These are phyloP conservation scores for Linnemannia exigua DNA, from an alignment of 192 early-diverging fungal genomes.

Conservation along the genomic window DNA sequence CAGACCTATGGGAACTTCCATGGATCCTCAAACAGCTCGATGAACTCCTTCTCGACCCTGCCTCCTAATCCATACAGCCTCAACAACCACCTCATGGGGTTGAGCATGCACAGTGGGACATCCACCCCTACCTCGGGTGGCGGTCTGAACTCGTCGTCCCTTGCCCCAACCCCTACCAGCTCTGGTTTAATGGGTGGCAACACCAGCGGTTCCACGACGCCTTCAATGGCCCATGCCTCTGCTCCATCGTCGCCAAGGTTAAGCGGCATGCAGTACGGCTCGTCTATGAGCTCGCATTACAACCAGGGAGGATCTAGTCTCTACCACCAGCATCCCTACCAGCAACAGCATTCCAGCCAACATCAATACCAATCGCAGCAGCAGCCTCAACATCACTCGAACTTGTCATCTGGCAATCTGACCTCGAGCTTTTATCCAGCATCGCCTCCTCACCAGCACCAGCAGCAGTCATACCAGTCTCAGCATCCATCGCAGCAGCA, in stretches of 20 bases:
- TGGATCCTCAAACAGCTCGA: constrained; percentile 18
- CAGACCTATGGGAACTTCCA: constrained; percentile 25
- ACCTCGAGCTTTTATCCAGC: constrained; percentile 44
- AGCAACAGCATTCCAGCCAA: constrained; percentile 25
- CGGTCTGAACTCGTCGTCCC: constrained; percentile 16
- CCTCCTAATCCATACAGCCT: constrained; percentile 45
- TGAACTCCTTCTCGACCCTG: constrained; percentile 36
- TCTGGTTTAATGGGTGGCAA: constrained; percentile 29
- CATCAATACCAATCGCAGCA: constrained; percentile 27
- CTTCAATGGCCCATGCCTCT: constrained; percentile 35
- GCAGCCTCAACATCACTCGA: constrained; percentile 6
- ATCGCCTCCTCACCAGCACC: constrained; percentile 41
- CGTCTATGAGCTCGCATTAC: constrained; percentile 34
- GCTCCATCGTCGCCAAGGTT: constrained; percentile 47
- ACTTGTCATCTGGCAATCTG: constrained; percentile 25
- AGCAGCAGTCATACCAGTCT: constrained; percentile 29
- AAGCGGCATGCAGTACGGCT: constrained; percentile 33
- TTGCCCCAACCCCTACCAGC: constrained; percentile 3
- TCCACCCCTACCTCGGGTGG: constrained; percentile 14
- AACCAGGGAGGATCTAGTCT: constrained; percentile 25
- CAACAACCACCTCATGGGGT: constrained; percentile 42
- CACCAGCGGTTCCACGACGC: constrained; percentile 50
- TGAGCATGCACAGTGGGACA: constrained; percentile 36
- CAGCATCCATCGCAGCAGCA: constrained; percentile 35
- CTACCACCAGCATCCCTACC: constrained; percentile 29